Evolutionary conservation across 2,329 filamentous ascomycete species (phyloP).

Genomic region (Fusarium nodosum): DNA sequence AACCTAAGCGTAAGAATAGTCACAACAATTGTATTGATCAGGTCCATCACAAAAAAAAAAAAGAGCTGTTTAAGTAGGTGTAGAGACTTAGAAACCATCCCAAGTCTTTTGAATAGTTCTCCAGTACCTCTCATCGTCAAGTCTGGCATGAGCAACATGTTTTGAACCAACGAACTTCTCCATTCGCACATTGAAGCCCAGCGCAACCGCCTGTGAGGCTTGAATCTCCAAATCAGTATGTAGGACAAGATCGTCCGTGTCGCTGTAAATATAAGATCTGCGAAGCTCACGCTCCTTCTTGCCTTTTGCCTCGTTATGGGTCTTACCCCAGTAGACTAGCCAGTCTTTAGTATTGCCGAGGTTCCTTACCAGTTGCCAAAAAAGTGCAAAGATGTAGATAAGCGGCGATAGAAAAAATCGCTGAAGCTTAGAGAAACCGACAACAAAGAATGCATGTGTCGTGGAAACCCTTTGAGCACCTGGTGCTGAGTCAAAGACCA

Average conservation of each 20-base stretch:
- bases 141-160: conserved; percentile 21
- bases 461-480: neutral
- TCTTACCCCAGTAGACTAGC: conserved; percentile 13
- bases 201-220: conserved; percentile 1
- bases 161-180: conserved; percentile 24
- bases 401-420: neutral
- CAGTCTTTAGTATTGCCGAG: conserved; percentile 8
- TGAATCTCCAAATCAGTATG: conserved; percentile 2
- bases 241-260: conserved; percentile 7
- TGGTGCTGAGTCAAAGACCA: conserved; percentile 28
- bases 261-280: conserved; percentile 30
- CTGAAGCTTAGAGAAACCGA: neutral
- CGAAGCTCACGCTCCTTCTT: conserved; percentile 24
- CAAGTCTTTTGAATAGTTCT: conserved; percentile 3
- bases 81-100: neutral
- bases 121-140: conserved; percentile 25
- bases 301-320: conserved; percentile 17
- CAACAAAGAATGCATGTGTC: conserved; percentile 11
- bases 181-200: conserved; percentile 1
- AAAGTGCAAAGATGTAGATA: neutral
- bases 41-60: rapidly evolving
- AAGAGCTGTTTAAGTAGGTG: rapidly evolving
- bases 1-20: too few relatives aligned
- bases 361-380: neutral
- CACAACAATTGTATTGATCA: neutral